A percentile compares a stretch with the other conserved stretches of the same genome.
Evolutionary conservation across 805 yeast genomes (phyloP).

Genomic region (Starmerella khaoyaiensis): DNA sequence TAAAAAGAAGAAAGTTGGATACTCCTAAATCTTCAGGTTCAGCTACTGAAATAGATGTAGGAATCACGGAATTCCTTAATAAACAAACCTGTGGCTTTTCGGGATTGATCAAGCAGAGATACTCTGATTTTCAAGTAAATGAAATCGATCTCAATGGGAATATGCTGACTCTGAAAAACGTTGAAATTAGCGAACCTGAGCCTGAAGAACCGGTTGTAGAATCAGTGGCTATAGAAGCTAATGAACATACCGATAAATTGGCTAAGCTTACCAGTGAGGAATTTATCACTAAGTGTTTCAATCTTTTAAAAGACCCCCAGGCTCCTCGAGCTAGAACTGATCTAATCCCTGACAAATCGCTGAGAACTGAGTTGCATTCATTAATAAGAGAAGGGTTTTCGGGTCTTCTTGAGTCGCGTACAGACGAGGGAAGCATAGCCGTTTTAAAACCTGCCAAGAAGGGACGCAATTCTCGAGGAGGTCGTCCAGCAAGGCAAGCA

Average conservation of each 20-base stretch:
- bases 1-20: constrained; percentile 5
- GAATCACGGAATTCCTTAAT: constrained; percentile 62
- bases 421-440: constrained; percentile 33
- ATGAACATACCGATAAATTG: constrained; percentile 37
- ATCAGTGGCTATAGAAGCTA: constrained; percentile 12
- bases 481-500: constrained; percentile 28
- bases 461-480: constrained; percentile 4
- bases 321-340: constrained; percentile 33
- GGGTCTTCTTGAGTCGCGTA: constrained; percentile 63
- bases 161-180: constrained; percentile 52
- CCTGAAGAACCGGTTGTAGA: constrained; percentile 5
- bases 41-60: constrained; percentile 68
- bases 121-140: constrained; percentile 86
- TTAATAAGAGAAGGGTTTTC: constrained; percentile 60
- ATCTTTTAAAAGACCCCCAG: constrained; percentile 41
- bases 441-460: constrained; percentile 6
- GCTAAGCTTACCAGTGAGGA: constrained; percentile 45
- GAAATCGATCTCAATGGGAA: constrained; percentile 60
- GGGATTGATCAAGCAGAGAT: constrained; percentile 76
- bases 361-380: constrained; percentile 70
- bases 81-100: constrained; percentile 46
- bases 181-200: constrained; percentile 23
- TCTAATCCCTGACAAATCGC: constrained; percentile 50
- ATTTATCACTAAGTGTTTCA: constrained; percentile 44
- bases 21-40: no score